Conservation (phyloP, 2,329 filamentous ascomycete species). For the Trichoderma cornu-damae region DNA sequence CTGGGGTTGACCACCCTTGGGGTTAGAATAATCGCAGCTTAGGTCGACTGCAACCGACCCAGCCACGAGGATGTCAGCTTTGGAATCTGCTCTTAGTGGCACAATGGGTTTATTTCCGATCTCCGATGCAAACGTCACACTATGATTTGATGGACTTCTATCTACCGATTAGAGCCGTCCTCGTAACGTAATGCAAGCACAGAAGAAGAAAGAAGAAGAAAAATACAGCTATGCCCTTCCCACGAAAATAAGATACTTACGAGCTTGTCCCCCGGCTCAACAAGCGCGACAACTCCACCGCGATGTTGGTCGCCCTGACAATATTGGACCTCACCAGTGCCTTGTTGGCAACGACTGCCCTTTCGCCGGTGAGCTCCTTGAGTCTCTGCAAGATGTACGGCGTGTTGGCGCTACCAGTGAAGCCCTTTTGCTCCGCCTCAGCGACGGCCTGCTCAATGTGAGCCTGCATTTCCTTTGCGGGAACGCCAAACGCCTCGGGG, state of each 20-base stretch:
- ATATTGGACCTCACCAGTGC: slow-evolving; percentile 54
- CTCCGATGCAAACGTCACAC: slow-evolving; percentile 19
- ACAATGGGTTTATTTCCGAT: slow-evolving; percentile 18
- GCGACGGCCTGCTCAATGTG: slow-evolving; percentile 64
- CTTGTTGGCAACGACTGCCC: slow-evolving; percentile 68
- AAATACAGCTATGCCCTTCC: slow-evolving; percentile 20
- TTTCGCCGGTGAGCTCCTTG: slow-evolving; percentile 67
- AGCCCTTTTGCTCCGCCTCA: slow-evolving; percentile 60
- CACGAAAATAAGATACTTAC: slow-evolving; percentile 33
- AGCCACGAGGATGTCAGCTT: slow-evolving; percentile 71
- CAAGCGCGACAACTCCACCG: slow-evolving; percentile 48
- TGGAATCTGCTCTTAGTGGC: slow-evolving; percentile 20
- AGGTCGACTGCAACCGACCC: slow-evolving; percentile 88
- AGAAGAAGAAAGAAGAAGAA: neutral
- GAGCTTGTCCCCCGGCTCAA: slow-evolving; percentile 31
- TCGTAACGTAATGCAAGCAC: slow-evolving; percentile 17
- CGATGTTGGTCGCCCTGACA: slow-evolving; percentile 49
- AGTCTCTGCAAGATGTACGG: slow-evolving; percentile 78
- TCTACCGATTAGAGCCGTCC: slow-evolving; percentile 35
- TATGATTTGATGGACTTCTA: slow-evolving; percentile 27
- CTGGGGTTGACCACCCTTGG: slow-evolving; percentile 39
- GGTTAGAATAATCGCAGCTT: slow-evolving; percentile 65
- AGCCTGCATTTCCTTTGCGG: slow-evolving; percentile 63
- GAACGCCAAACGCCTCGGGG: slow-evolving; percentile 63
- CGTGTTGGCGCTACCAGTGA: slow-evolving; percentile 71